Percentiles rank a stretch among this genome's conserved stretches.
phyloP scores from a whole-genome alignment of 2,329 filamentous ascomycete genomes.

The Bertia moriformis region DNA sequence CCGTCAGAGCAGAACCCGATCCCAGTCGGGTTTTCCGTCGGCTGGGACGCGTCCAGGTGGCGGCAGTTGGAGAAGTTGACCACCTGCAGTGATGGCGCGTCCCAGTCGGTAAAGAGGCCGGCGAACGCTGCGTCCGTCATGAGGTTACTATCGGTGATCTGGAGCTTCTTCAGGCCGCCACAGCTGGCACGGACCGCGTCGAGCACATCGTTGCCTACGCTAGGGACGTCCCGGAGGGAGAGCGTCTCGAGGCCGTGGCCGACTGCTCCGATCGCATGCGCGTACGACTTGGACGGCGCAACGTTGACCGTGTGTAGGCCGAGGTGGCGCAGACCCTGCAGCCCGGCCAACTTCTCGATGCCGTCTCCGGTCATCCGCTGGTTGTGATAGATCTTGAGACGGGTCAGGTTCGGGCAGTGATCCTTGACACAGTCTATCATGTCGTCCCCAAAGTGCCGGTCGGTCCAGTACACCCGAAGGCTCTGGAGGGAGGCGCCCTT shows the following conservation, averaged over 20 bases:
- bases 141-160: slow-evolving; percentile 61
- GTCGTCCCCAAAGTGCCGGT: slow-evolving; percentile 66
- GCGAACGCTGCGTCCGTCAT: slow-evolving; percentile 65
- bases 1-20: slow-evolving; percentile 64
- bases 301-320: slow-evolving; percentile 52
- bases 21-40: slow-evolving; percentile 47
- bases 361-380: slow-evolving; percentile 56
- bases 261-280: slow-evolving; percentile 42
- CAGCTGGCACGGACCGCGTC: slow-evolving; percentile 59
- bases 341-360: slow-evolving; percentile 44
- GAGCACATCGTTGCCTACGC: slow-evolving; percentile 56
- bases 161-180: slow-evolving; percentile 56
- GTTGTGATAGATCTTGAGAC: slow-evolving; percentile 71
- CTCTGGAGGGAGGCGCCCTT: slow-evolving; percentile 51
- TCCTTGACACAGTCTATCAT: slow-evolving; percentile 45
- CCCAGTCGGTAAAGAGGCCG: slow-evolving; percentile 62
- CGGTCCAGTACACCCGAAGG: slow-evolving; percentile 70
- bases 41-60: slow-evolving; percentile 56
- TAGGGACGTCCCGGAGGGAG: slow-evolving; percentile 55
- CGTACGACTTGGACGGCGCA: slow-evolving; percentile 37
- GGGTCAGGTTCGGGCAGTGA: slow-evolving; percentile 52
- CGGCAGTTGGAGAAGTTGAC: slow-evolving; percentile 68
- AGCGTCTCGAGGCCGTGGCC: slow-evolving; percentile 61
- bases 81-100: slow-evolving; percentile 54
- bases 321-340: slow-evolving; percentile 57